Base-by-base conservation (phyloP, 148 eudicot species). In the Drosera capensis region DNA sequence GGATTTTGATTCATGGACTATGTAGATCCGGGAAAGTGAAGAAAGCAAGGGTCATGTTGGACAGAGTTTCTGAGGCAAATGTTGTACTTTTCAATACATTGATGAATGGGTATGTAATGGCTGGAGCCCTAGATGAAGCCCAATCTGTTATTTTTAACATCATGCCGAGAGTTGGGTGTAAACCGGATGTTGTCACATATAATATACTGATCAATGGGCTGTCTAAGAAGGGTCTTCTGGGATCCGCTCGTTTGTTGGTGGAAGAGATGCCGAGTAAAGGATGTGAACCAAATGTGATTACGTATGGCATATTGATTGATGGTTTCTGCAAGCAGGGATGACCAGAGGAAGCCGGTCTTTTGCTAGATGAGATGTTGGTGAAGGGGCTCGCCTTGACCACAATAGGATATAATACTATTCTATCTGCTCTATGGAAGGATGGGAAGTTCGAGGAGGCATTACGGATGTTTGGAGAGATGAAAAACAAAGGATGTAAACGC, bases 31-130 rank as follows among this genome's bases (percentile, higher is more conserved):
- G 76, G 28, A 72, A 65, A 56, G 78, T 90, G 14, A 71, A 62
- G 17, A 80, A 76, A 67, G 99, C 99, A 20, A 71, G 66, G 71
- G 78, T 60, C 3, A 57, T 85, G 37, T 60, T 90, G 63, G 55
- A 56, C 42, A 90, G 72, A 63, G 77, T 78, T 40, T 82, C 93
- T 16, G 67, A 78, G 38, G 95, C 93, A 14, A 90, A 78, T 60
- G 51, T 57, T 43, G 63, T 78, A 30, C 23, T 80, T 49, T 62
- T 66, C 46, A 90, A 85, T 64, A 85, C 80, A 23, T 56, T 90
- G 70, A 78, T 90, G 49, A 71, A 76, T 48, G 99, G 99, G 6
- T 90, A 67, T 68, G 82, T 81, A 4, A 31, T 42, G 39, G 66
- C 24, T 12, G 94, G 82, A 25, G 72, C 45, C 12, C 61, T 85